Percentiles rank a stretch among this genome's conserved stretches.
These are phyloP conservation scores for Spizellomyces sp. DNA, from an alignment of 192 early-diverging fungal species.

Conservation along the genomic window DNA sequence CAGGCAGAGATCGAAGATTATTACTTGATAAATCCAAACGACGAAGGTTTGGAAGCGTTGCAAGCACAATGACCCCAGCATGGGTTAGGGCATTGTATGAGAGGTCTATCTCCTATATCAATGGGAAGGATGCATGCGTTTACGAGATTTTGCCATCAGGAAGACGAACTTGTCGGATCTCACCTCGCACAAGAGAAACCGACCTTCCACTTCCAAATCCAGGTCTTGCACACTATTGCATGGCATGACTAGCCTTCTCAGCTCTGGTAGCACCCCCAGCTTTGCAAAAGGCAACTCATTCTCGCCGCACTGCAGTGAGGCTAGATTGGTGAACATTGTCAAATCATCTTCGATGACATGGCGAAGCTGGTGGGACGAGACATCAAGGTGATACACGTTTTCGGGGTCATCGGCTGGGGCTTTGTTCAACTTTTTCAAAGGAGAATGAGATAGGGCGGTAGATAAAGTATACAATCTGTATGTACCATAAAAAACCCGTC, in stretches of 20 bases:
- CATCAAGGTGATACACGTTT: conserved; percentile 49
- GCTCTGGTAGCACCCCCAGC: conserved; percentile 43
- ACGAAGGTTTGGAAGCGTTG: conserved; percentile 45
- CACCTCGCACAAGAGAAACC: conserved; percentile 41
- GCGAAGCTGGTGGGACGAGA: conserved; percentile 37
- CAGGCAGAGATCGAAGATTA: conserved; percentile 40
- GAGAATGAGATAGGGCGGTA: not conserved
- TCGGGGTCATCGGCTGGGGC: conserved; percentile 50
- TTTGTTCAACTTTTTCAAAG: conserved; percentile 41
- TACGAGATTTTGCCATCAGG: not conserved
- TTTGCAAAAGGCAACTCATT: conserved; percentile 52
- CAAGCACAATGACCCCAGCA: conserved; percentile 50
- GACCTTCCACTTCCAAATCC: conserved; percentile 56
- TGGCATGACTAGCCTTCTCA: conserved; percentile 44
- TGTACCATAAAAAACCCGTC: conserved; percentile 51
- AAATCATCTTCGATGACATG: conserved; percentile 59
- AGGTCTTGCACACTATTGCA: conserved; percentile 55
- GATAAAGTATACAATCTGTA: conserved; percentile 1
- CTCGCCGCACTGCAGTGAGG: conserved; percentile 48
- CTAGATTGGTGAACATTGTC: conserved; percentile 52
- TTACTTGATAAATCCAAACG: conserved; percentile 50
- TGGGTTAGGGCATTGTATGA: conserved; percentile 50
- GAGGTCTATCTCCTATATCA: conserved; percentile 46
- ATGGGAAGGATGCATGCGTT: not conserved
- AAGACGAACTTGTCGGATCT: not conserved